Evolutionary conservation across 306 rosid species (phyloP), one percentile per base, ranked within the genome.

Genomic region (Corylus heterophylla): DNA sequence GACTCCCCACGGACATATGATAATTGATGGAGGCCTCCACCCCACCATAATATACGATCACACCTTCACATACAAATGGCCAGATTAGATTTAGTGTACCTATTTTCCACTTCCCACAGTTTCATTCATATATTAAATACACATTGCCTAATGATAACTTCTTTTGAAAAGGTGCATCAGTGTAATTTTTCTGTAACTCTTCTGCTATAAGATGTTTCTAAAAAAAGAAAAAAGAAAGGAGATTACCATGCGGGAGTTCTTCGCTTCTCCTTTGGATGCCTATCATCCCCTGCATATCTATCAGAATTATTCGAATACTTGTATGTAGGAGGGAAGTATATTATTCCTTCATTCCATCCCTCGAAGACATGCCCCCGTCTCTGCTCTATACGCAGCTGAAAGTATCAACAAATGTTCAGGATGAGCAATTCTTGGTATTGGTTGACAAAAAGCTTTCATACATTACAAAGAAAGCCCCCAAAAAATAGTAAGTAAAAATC

Each of bases 201-300:
- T 69, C 16, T 50, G 35, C 31, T 61, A 25, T 17, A 27, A 27
- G 37, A 35, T 18, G 3, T 81, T 70, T 27, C 11, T 75, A 39
- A 39, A 4, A 37, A 3, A 37, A 4, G 37, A 1, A 18, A 9
- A 56, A 37, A 35, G 58, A 76, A 75, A 69, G 73, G 63, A 80
- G 69, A 54, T 27, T 91, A 96, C 99, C 99, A 96, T 68, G 99
- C 99, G 4, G 99, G 99, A 68, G 99, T 96, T 96, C 99, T 96
- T 82, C 96, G 88, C 90, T 96, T 96, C 85, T 93, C 94, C 84
- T 89, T 93, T 14, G 97, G 81, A 35, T 81, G 90, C 56, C 92
- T 87, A 56, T 80, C 92, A 56, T 96, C 99, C 48, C 99, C 99
- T 0, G 99, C 94, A 71, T 96, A 96, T 83, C 94, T 87, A 74